Conservation (phyloP, 202 grass and related monocot species). For the Bolboschoenoplectus hybrid region DNA sequence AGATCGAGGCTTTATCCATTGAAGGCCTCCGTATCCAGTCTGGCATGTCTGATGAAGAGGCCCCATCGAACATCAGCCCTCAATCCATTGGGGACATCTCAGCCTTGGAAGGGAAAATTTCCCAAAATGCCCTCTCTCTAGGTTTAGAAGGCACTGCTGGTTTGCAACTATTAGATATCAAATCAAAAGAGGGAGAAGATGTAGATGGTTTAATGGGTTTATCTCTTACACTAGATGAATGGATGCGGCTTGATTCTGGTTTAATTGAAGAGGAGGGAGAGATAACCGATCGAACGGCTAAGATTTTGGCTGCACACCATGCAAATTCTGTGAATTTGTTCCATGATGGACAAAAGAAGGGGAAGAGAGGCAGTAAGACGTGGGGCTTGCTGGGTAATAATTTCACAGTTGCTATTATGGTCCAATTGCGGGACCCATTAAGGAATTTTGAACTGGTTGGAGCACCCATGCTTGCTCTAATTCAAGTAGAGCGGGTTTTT, state of each 20-base stretch:
- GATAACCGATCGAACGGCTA: conserved; percentile 69
- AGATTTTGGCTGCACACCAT: conserved; percentile 96
- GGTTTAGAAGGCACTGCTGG: conserved; percentile 94
- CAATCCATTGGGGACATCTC: conserved; percentile 76
- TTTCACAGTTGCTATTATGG: conserved; percentile 93
- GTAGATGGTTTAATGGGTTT: conserved; percentile 94
- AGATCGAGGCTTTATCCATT: conserved; percentile 92
- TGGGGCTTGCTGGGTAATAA: conserved; percentile 96
- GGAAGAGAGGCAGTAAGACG: conserved; percentile 72
- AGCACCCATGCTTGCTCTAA: conserved; percentile 86
- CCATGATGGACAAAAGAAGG: conserved; percentile 66
- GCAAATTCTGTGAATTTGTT: conserved; percentile 86
- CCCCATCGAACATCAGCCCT: conserved; percentile 81
- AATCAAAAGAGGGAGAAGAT: conserved; percentile 59
- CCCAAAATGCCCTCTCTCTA: conserved; percentile 55
- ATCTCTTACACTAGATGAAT: conserved; percentile 90
- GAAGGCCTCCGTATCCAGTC: conserved; percentile 98
- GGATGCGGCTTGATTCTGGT: conserved; percentile 92
- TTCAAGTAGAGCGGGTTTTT: conserved; percentile 97
- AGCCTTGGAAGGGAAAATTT: conserved; percentile 71
- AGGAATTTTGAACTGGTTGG: conserved; percentile 92
- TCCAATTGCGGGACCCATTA: conserved; percentile 83
- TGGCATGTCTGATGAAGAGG: conserved; percentile 86
- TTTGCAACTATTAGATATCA: conserved; percentile 88
- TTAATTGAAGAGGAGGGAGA: conserved; percentile 80